These are phyloP conservation scores for Strigomonas oncopelti DNA, from an alignment of 208 protist species.

Conservation along the genomic window DNA sequence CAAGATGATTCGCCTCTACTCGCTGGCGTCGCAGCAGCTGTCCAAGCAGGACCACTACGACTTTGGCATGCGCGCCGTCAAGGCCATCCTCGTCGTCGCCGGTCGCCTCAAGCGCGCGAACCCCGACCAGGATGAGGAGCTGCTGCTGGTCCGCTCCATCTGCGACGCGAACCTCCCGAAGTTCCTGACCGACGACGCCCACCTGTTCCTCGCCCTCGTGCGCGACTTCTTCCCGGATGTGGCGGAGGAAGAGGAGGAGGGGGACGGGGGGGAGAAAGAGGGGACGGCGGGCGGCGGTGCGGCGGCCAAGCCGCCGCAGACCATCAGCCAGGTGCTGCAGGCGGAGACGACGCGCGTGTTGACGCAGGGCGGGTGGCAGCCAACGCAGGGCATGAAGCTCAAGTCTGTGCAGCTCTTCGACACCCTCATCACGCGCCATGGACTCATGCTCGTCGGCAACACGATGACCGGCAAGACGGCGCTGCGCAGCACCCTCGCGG, in stretches of 20 bases:
- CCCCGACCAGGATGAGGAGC: conserved; percentile 85
- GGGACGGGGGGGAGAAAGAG: conserved; percentile 12
- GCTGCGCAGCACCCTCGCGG: conserved; percentile 67
- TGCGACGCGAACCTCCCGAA: conserved; percentile 92
- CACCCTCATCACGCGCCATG: conserved; percentile 86
- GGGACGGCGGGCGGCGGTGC: not conserved
- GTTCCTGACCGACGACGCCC: conserved; percentile 87
- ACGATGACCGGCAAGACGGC: conserved; percentile 93
- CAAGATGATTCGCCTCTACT: conserved; percentile 95
- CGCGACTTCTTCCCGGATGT: conserved; percentile 90
- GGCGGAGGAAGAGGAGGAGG: conserved; percentile 13
- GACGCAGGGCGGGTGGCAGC: conserved; percentile 44
- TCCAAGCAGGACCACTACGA: conserved; percentile 96
- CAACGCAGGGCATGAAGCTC: conserved; percentile 69
- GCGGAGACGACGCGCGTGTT: conserved; percentile 43
- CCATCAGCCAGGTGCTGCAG: conserved; percentile 49
- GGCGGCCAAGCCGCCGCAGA: conserved; percentile 30
- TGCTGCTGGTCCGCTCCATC: conserved; percentile 88
- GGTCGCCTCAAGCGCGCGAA: conserved; percentile 86
- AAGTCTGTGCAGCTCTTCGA: conserved; percentile 93
- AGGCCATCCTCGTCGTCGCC: conserved; percentile 92
- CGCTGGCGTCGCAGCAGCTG: conserved; percentile 91
- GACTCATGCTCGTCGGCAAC: conserved; percentile 93
- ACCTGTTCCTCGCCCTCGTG: conserved; percentile 88
- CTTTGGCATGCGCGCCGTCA: conserved; percentile 94